Base-by-base conservation (phyloP, 768 basidiomycete species). In the Panaeolus papilionaceus region DNA sequence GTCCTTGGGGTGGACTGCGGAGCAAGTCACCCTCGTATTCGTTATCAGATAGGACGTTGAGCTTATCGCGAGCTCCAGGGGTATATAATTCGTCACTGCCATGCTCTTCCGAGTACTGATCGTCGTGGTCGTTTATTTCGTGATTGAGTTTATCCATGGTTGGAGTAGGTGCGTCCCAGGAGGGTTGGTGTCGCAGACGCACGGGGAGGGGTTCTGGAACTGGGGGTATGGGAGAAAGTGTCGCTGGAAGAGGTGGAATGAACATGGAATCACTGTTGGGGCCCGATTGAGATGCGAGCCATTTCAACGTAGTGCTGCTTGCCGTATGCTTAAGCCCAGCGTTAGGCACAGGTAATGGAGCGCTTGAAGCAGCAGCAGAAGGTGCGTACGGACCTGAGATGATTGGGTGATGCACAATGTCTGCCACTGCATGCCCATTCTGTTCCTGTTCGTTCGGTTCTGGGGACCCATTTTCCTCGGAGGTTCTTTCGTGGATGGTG, bases 401-500 rank as follows among this genome's bases (percentile, higher is more conserved):
- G 37, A 66, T 38, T 40, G 37, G 44, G 61, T 18, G 66, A 20
- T 49, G 66, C 33, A 38, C 40, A 28, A n/a, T 38, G 61, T 42
- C 26, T 49, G 38, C 62, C 37, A 63, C 45, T 47, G 28, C 66
- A 66, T 39, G 66, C 63, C 47, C 65, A 61, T 51, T 72, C 72
- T 12, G 70, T 67, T 2, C 66, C 61, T 58, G 28, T 58, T 58
- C 54, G 33, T 58, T 33, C 6, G 54, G 54, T 58, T 58, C 54
- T 33, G 54, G 54, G 33, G 54, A 33, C 14, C 63, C 67, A 45
- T 71, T 70, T 45, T 75, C 75, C 38, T 71, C 67, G 7, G 77
- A 76, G 1, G 78, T 75, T 38, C 77, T 67, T 69, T 78, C 78
- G 12, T 71, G 73, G 66, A 78, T 77, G 26, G 78, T 77, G 37